Evolutionary conservation across 441 rosid species (phyloP).

Genomic region (Biscutella auriculata): DNA sequence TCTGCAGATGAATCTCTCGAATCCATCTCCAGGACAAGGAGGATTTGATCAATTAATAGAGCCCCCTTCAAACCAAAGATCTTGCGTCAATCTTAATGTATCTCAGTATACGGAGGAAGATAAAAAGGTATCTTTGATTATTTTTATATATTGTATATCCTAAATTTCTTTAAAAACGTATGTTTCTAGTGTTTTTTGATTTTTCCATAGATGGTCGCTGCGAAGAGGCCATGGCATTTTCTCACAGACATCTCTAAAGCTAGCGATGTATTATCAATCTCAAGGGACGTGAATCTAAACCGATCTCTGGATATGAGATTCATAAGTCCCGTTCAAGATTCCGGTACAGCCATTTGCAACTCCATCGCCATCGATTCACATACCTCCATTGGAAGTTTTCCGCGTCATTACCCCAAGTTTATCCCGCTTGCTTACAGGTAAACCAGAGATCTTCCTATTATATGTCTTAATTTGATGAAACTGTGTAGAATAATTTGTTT

Average conservation of each 20-base stretch:
- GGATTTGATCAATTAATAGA: constrained; percentile 32
- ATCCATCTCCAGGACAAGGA: constrained; percentile 13
- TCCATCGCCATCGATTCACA: not conserved
- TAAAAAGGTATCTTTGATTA: constrained; percentile 19
- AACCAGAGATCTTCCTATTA: not conserved
- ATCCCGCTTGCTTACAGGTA: constrained; percentile 17
- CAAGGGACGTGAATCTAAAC: constrained; percentile 2
- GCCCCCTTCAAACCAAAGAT: constrained; percentile 73
- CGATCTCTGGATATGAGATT: not conserved
- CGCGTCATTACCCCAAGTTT: constrained; percentile 13
- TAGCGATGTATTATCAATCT: not conserved
- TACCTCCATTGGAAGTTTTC: not conserved
- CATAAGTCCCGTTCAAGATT: constrained; percentile 4
- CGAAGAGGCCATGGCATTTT: constrained; percentile 12
- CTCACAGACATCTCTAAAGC: constrained; percentile 1
- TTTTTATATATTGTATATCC: not conserved
- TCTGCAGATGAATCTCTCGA: constrained; percentile 29
- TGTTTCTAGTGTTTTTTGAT: not conserved
- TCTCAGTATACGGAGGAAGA: constrained; percentile 30
- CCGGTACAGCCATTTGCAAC: constrained; percentile 10
- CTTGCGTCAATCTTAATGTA: constrained; percentile 11
- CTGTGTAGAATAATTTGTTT: too few relatives aligned
- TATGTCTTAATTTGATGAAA: not conserved
- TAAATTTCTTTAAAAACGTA: too few relatives aligned
- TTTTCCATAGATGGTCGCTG: constrained; percentile 1